phyloP scores from a whole-genome alignment of 2,329 filamentous ascomycete species.

The Sporothrix dimorphospora region DNA sequence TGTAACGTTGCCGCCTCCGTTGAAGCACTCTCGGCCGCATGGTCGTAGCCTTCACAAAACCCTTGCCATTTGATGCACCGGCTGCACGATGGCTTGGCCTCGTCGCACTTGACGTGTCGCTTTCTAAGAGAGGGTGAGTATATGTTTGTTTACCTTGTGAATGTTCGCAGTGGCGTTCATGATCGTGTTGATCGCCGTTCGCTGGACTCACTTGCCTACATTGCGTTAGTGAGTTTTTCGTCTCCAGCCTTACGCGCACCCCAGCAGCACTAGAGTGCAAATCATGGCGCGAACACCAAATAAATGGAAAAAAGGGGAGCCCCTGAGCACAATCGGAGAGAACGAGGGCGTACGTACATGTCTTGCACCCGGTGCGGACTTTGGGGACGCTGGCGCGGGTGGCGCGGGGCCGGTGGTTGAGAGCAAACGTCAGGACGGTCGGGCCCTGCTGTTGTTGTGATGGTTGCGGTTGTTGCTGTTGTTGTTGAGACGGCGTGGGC shows the following conservation, averaged over 20 bases:
- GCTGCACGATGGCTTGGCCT: conserved; percentile 39
- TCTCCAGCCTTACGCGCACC: conserved; percentile 1
- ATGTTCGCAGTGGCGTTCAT: no score
- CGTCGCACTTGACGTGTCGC: conserved; percentile 38
- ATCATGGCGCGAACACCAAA: no score
- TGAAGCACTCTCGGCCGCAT: not conserved
- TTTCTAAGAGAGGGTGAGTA: conserved; percentile 28
- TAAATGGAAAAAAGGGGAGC: no score
- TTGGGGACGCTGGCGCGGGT: conserved; percentile 39
- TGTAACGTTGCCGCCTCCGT: not conserved
- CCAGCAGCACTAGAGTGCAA: not conserved
- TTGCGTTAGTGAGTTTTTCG: conserved; percentile 9
- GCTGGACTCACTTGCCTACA: conserved; percentile 31
- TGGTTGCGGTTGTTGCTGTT: not conserved
- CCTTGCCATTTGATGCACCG: conserved; percentile 40
- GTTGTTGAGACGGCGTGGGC: not conserved
- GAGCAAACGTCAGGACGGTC: conserved; percentile 39
- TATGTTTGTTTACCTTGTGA: not conserved
- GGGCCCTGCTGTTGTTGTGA: conserved; percentile 26
- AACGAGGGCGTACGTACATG: conserved; percentile 33
- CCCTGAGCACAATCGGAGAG: no score
- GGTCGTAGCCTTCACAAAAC: conserved; percentile 40
- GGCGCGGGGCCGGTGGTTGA: conserved; percentile 39
- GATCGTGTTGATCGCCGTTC: not conserved
- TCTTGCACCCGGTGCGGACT: conserved; percentile 38